Conservation (phyloP, 768 basidiomycete species). For the Collybiopsis confluens region DNA sequence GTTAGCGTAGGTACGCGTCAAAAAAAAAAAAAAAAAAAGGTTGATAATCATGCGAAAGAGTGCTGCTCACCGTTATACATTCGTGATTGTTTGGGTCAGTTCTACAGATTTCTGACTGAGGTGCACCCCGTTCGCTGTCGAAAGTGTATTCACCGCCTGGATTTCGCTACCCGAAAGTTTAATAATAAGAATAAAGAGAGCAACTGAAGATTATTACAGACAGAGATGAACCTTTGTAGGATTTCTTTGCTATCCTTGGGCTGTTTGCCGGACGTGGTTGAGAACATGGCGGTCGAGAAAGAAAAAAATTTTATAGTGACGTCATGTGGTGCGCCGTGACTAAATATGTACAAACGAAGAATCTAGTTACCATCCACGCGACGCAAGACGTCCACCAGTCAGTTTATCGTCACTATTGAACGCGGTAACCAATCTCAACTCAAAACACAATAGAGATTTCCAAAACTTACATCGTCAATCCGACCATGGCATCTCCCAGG, state of each 20-base stretch:
- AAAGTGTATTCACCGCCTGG: slow-evolving; percentile 55
- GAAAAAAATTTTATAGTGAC: slow-evolving; percentile 11
- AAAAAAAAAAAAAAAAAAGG: neutral
- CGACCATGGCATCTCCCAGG: slow-evolving; percentile 91
- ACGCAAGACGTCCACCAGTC: slow-evolving; percentile 67
- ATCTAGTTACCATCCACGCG: slow-evolving; percentile 69
- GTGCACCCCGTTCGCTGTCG: slow-evolving; percentile 55
- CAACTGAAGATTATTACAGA: slow-evolving; percentile 18
- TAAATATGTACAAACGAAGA: neutral
- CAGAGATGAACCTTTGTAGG: slow-evolving; percentile 39
- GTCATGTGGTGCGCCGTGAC: neutral
- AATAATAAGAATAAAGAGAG: neutral
- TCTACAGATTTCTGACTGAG: slow-evolving; percentile 57
- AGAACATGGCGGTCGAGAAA: slow-evolving; percentile 9
- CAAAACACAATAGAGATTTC: slow-evolving; percentile 1
- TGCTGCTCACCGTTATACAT: slow-evolving; percentile 50
- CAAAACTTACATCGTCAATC: slow-evolving; percentile 79
- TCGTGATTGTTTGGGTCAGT: slow-evolving; percentile 38
- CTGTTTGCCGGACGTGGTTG: neutral
- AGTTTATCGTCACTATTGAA: slow-evolving; percentile 53
- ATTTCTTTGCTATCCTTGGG: slow-evolving; percentile 17
- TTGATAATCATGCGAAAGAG: neutral
- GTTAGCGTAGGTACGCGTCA: too few relatives aligned
- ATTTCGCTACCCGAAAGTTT: slow-evolving; percentile 30
- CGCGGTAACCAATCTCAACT: neutral